phyloP scores from a whole-genome alignment of 495 filamentous ascomycete species.

The Aspergillus sclerotiicarbonarius region DNA sequence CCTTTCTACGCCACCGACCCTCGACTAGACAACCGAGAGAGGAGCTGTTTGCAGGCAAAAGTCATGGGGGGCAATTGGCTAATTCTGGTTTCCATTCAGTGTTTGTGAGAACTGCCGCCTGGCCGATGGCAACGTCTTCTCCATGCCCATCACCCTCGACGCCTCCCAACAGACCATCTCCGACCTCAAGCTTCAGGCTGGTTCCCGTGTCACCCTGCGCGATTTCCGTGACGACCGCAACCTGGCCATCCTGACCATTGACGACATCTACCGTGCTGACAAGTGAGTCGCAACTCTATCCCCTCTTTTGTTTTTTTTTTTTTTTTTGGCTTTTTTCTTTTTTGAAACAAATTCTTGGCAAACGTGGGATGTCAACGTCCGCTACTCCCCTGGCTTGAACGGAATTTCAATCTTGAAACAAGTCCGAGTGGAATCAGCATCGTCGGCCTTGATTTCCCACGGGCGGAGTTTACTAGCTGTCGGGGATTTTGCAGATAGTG shows the following conservation, averaged over 20 bases:
- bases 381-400: constrained; percentile 1
- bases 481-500: constrained; percentile 19
- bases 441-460: constrained; percentile 2
- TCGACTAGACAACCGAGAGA: background rate
- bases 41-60: background rate
- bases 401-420: constrained; percentile 3
- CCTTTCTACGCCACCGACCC: background rate
- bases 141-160: constrained; percentile 95
- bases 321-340: constrained; percentile 8
- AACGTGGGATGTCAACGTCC: constrained; percentile 4
- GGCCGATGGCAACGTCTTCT: constrained; percentile 87
- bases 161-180: constrained; percentile 70
- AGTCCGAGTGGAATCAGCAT: background rate
- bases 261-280: constrained; percentile 94
- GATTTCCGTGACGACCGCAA: constrained; percentile 96
- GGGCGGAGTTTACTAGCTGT: background rate
- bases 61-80: constrained; percentile 4
- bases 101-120: constrained; percentile 86
- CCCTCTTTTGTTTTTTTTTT: background rate
- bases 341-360: background rate
- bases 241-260: constrained; percentile 90
- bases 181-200: constrained; percentile 68
- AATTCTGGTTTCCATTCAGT: constrained; percentile 40
- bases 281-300: constrained; percentile 61
- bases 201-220: constrained; percentile 78